Evolutionary conservation across 495 filamentous ascomycete species (phyloP).

Genomic region (Trichoderma erinaceum): DNA sequence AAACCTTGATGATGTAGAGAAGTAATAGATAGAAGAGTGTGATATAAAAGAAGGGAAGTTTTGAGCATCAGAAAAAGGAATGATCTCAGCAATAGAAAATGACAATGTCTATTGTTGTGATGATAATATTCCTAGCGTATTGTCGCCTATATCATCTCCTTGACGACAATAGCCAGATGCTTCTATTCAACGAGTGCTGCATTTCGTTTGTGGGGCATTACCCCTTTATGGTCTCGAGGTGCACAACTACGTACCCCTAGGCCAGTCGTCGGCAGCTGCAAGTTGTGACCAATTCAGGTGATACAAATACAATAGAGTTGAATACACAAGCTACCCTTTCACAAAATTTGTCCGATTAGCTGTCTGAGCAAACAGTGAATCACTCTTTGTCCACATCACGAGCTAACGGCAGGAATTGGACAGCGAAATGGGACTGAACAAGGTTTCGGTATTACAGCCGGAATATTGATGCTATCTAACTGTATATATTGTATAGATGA

Average conservation of each 20-base stretch:
- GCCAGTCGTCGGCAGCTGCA: neutral
- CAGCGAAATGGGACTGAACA: neutral
- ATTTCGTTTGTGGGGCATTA: neutral
- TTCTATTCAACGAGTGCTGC: neutral
- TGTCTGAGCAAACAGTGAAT: neutral
- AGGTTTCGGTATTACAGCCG: neutral
- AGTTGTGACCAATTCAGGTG: neutral
- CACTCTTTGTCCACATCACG: neutral
- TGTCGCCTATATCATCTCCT: neutral
- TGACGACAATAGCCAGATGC: neutral
- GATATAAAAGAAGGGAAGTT: neutral
- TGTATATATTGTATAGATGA: too few species aligned
- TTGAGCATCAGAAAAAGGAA: neutral
- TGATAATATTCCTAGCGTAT: neutral
- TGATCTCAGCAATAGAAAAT: neutral
- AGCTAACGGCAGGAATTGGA: neutral
- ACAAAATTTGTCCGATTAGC: neutral
- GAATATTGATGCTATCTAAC: too few species aligned
- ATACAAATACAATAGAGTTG: neutral
- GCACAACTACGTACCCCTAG: neutral
- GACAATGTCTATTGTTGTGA: neutral
- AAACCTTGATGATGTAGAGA: neutral
- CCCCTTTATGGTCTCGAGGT: neutral
- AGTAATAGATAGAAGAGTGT: neutral
- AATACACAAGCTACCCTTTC: neutral